These are phyloP conservation scores for Oryza australiensis DNA, from an alignment of 176 grass and related monocot genomes.

Conservation along the genomic window DNA sequence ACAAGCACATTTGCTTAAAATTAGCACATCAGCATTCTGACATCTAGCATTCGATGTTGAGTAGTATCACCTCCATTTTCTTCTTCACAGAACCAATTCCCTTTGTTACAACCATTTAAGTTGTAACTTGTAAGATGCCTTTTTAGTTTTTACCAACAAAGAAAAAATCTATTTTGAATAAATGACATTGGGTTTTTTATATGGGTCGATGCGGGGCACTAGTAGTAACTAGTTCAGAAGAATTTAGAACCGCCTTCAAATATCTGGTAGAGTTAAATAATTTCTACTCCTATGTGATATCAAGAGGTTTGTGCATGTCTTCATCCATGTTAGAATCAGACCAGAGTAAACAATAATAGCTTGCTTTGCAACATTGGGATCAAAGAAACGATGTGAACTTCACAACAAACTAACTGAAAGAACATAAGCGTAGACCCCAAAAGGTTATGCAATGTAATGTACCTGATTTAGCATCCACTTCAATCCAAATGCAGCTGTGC, in stretches of 20 bases:
- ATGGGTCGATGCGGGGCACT: background rate
- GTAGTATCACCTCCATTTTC: background rate
- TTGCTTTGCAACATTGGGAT: background rate
- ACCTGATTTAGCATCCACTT: slow-evolving; percentile 99
- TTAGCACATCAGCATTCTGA: background rate
- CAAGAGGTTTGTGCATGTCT: background rate
- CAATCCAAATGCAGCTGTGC: slow-evolving; percentile 82
- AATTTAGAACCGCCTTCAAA: background rate
- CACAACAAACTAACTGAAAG: background rate
- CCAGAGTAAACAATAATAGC: background rate
- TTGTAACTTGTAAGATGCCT: background rate
- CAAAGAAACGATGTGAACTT: background rate
- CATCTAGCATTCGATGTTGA: background rate
- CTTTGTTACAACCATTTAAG: background rate
- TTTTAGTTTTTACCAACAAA: background rate
- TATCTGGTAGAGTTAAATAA: background rate
- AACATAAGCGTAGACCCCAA: background rate
- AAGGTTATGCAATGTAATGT: background rate
- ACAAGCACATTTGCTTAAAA: background rate
- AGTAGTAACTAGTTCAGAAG: background rate
- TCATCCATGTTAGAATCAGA: background rate
- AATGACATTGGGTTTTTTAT: background rate
- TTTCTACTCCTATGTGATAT: background rate
- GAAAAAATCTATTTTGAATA: background rate
- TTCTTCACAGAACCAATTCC: background rate